Percentiles rank a stretch among this genome's conserved stretches.
These are phyloP conservation scores for Lunularia cruciata DNA, from an alignment of 225 moss, liverwort and hornwort species.

Conservation along the genomic window DNA sequence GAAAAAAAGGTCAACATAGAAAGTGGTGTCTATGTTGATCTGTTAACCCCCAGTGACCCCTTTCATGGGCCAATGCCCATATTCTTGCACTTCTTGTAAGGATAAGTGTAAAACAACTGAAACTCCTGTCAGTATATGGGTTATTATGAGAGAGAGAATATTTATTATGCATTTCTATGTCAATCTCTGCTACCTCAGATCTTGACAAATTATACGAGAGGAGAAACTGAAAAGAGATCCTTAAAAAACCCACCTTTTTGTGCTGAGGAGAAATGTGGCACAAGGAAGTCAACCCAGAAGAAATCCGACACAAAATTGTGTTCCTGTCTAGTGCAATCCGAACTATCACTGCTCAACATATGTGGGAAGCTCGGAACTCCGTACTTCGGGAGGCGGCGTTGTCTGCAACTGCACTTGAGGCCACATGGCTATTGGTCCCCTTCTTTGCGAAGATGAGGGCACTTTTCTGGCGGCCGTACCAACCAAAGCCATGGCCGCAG, in stretches of 20 bases:
- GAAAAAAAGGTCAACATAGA: too few species aligned
- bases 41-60: too few species aligned
- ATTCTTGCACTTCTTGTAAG: too few species aligned
- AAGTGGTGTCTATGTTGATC: too few species aligned
- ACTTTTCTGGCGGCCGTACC: slow-evolving; percentile 38
- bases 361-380: slow-evolving; percentile 21
- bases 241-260: slow-evolving; percentile 30
- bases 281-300: slow-evolving; percentile 20
- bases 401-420: slow-evolving; percentile 27
- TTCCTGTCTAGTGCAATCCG: slow-evolving; percentile 11
- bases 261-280: not conserved
- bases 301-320: slow-evolving; percentile 27
- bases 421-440: slow-evolving; percentile 37
- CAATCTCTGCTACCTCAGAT: too few species aligned
- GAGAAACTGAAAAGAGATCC: not conserved
- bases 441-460: slow-evolving; percentile 36
- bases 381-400: slow-evolving; percentile 20
- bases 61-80: too few species aligned
- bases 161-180: too few species aligned
- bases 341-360: slow-evolving; percentile 26
- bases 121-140: not conserved
- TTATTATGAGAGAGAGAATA: not conserved
- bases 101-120: too few species aligned
- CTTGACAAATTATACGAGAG: too few species aligned
- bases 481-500: slow-evolving; percentile 42